Evolutionary conservation across 257 asterid species (phyloP).

Genomic region (Linaria vulgaris): DNA sequence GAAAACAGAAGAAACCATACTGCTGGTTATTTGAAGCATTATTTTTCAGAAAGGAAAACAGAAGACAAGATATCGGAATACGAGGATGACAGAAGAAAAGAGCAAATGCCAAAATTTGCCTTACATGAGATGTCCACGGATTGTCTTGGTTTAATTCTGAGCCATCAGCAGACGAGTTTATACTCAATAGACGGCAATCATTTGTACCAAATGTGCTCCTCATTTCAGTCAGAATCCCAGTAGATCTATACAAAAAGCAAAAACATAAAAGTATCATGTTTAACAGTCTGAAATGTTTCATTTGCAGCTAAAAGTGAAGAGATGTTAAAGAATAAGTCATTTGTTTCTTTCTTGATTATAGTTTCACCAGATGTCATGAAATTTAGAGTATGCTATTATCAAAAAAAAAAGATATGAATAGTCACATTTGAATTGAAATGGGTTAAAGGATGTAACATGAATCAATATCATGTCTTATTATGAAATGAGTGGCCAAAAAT

Average conservation of each 20-base stretch:
- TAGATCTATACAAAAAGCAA: conserved; percentile 55
- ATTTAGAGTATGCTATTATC: conserved; percentile 15
- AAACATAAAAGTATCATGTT: conserved; percentile 19
- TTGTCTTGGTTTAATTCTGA: conserved; percentile 53
- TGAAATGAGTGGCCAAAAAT: background rate
- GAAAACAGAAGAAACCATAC: conserved; percentile 49
- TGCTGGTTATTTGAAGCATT: conserved; percentile 43
- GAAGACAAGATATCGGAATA: conserved; percentile 20
- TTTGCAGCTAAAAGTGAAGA: conserved; percentile 25
- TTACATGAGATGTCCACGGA: conserved; percentile 78
- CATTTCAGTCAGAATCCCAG: conserved; percentile 73
- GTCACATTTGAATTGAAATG: background rate
- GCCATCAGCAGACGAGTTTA: conserved; percentile 73
- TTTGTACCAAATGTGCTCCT: conserved; percentile 78
- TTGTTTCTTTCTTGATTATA: conserved; percentile 17
- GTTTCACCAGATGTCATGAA: conserved; percentile 2
- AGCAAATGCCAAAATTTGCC: conserved; percentile 28
- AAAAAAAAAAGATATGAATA: too few species aligned
- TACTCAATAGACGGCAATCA: conserved; percentile 77
- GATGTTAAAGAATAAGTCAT: conserved; percentile 12
- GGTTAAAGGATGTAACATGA: background rate
- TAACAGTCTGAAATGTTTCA: conserved; percentile 21
- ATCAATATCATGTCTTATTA: conserved; percentile 11
- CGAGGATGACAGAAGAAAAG: conserved; percentile 15
- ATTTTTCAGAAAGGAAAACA: conserved; percentile 47